Evolutionary conservation across 2,329 filamentous ascomycete species (phyloP).

Genomic region (Colletotrichum falcatum): DNA sequence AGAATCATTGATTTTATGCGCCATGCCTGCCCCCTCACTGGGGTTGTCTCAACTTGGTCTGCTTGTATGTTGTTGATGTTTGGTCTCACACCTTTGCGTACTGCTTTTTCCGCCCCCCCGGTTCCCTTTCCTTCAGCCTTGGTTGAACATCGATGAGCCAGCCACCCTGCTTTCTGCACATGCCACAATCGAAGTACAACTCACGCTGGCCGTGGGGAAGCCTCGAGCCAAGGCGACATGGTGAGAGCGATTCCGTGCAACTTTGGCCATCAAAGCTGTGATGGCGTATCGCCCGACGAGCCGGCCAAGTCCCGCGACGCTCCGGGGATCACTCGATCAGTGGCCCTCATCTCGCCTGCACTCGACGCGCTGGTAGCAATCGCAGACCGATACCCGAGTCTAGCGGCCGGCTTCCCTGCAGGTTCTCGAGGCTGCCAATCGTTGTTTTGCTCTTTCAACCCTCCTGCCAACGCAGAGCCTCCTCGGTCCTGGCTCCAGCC

Average conservation of each 20-base stretch:
- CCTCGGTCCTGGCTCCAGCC: too few relatives aligned
- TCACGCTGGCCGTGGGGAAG: background rate
- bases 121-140: background rate
- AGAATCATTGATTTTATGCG: conserved; percentile 8
- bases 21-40: background rate
- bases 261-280: background rate
- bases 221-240: background rate
- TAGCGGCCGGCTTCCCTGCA: too few relatives aligned
- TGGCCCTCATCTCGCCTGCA: too few relatives aligned
- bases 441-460: too few relatives aligned
- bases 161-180: background rate
- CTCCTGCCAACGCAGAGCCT: too few relatives aligned
- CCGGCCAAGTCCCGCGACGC: background rate
- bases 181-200: background rate
- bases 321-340: too few relatives aligned
- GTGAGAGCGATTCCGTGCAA: background rate
- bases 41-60: background rate
- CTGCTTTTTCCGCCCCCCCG: too few relatives aligned
- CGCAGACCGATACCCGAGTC: too few relatives aligned
- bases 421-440: too few relatives aligned
- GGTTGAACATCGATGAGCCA: background rate
- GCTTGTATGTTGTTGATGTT: background rate
- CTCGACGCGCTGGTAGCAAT: too few relatives aligned
- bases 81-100: too few relatives aligned
- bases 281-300: background rate